Evolutionary conservation across 164 flowering plant genomes (phyloP).

Genomic region (Tinospora cordifolia): DNA sequence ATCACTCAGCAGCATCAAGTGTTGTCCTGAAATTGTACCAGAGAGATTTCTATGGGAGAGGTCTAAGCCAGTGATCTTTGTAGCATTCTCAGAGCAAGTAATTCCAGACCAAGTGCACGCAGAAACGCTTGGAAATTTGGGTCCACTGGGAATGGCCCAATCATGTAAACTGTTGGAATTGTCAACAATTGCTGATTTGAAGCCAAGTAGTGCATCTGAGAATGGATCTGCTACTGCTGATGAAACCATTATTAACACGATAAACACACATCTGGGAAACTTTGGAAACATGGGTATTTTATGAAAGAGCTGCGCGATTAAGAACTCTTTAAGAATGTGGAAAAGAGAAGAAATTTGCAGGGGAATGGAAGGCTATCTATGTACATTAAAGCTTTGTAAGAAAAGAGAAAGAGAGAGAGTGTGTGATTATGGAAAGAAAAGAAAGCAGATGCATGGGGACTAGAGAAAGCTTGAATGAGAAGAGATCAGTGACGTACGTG

Average conservation of each 20-base stretch:
- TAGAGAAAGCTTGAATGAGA: slow-evolving; percentile 34
- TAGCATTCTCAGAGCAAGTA: slow-evolving; percentile 48
- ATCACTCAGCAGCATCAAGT: slow-evolving; percentile 38
- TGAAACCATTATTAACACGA: slow-evolving; percentile 16
- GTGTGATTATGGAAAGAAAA: background rate
- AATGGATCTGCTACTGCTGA: slow-evolving; percentile 34
- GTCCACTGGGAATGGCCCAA: slow-evolving; percentile 39
- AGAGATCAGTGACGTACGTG: slow-evolving; percentile 3
- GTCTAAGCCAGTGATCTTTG: slow-evolving; percentile 42
- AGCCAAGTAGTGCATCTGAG: slow-evolving; percentile 60
- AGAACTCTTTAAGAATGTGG: background rate
- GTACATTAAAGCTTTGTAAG: background rate
- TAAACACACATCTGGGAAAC: background rate
- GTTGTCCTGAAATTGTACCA: slow-evolving; percentile 53
- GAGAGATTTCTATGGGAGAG: slow-evolving; percentile 53
- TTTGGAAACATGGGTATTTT: too few relatives aligned
- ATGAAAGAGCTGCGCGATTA: background rate
- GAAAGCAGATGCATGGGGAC: slow-evolving; percentile 55
- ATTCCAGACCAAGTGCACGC: slow-evolving; percentile 87
- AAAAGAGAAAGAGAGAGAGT: background rate
- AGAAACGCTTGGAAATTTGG: slow-evolving; percentile 19
- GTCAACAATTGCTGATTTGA: slow-evolving; percentile 63
- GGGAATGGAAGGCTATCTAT: background rate
- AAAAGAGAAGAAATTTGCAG: background rate
- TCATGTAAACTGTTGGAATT: slow-evolving; percentile 37